Percentiles rank a stretch among this genome's conserved stretches.
phyloP scores from a whole-genome alignment of 352 stramenopile species.

The Discostella stelligera region DNA sequence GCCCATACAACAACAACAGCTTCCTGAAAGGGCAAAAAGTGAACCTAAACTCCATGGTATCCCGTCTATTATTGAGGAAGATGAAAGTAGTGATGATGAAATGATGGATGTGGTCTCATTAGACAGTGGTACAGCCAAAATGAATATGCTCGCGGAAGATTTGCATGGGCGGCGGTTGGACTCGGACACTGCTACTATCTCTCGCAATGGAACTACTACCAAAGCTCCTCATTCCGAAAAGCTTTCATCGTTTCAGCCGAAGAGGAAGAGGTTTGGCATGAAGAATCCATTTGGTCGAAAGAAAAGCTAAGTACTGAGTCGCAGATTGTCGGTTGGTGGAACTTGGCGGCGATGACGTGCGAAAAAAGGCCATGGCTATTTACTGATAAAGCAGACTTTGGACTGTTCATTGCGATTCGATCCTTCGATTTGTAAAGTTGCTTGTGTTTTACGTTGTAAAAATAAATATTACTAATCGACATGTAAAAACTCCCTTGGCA shows the following conservation, averaged over 20 bases:
- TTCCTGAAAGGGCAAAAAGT: neutral
- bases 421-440: too few species aligned
- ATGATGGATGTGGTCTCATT: constrained; percentile 2
- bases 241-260: neutral
- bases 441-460: too few species aligned
- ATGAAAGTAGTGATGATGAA: constrained; percentile 9
- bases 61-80: constrained; percentile 3
- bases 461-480: too few species aligned
- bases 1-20: neutral
- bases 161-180: neutral
- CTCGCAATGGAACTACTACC: neutral
- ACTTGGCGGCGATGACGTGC: neutral
- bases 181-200: neutral
- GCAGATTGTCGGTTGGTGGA: too few species aligned
- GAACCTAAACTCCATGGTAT: neutral
- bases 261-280: constrained; percentile 12
- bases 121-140: neutral
- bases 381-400: too few species aligned
- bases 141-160: neutral
- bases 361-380: too few species aligned
- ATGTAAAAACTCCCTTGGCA: too few species aligned
- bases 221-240: neutral
- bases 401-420: too few species aligned
- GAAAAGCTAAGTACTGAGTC: neutral
- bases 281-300: constrained; percentile 11